Conservation (phyloP, 805 yeast species). For the Danielia reshetovae region DNA sequence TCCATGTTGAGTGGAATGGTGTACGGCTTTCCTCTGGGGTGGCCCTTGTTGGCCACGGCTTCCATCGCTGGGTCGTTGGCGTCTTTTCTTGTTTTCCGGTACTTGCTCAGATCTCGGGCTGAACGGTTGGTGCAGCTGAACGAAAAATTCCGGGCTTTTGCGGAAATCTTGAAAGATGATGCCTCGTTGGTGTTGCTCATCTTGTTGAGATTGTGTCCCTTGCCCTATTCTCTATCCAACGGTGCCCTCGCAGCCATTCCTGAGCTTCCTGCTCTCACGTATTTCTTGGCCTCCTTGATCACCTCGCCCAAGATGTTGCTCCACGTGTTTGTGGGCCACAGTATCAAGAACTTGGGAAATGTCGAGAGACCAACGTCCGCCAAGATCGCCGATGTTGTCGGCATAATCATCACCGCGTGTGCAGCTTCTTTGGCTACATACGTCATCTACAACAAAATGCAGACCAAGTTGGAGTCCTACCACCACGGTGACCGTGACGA, state of each 20-base stretch:
- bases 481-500: slow-evolving; percentile 20
- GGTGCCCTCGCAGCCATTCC: slow-evolving; percentile 92
- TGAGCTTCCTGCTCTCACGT: slow-evolving; percentile 58
- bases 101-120: slow-evolving; percentile 55
- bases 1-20: slow-evolving; percentile 71
- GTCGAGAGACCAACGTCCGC: slow-evolving; percentile 44
- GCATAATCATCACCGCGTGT: slow-evolving; percentile 53
- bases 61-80: slow-evolving; percentile 69
- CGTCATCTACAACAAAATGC: slow-evolving; percentile 58
- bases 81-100: slow-evolving; percentile 69
- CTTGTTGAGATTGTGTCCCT: slow-evolving; percentile 79
- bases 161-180: slow-evolving; percentile 67
- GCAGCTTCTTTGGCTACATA: slow-evolving; percentile 61
- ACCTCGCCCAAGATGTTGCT: slow-evolving; percentile 82
- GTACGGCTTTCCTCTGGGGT: slow-evolving; percentile 77
- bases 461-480: slow-evolving; percentile 29
- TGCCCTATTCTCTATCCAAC: slow-evolving; percentile 88
- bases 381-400: slow-evolving; percentile 56
- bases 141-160: slow-evolving; percentile 66
- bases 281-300: slow-evolving; percentile 64
- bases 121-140: slow-evolving; percentile 55
- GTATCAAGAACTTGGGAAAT: slow-evolving; percentile 66
- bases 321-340: slow-evolving; percentile 73
- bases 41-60: slow-evolving; percentile 68
- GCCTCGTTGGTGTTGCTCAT: slow-evolving; percentile 61